Evolutionary conservation across 2,329 filamentous ascomycete species (phyloP).

Genomic region (Neonectria punicea): DNA sequence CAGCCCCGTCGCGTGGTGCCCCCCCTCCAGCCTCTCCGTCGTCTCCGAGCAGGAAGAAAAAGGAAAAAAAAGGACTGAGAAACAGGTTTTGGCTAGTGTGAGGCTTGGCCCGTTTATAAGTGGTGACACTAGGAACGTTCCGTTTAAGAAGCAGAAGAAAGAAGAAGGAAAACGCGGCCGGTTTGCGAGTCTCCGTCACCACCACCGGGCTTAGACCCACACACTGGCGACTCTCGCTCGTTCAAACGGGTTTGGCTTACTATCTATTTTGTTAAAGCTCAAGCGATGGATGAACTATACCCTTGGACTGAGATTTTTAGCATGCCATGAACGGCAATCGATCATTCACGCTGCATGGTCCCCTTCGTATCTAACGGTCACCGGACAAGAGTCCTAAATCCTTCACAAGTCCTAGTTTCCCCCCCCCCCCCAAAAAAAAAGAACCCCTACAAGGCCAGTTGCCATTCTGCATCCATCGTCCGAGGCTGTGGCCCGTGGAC

Average conservation of each 20-base stretch:
- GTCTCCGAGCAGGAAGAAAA: neutral
- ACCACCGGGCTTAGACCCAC: neutral
- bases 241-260: too few relatives aligned
- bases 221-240: neutral
- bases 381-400: neutral
- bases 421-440: neutral
- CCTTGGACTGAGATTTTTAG: too few relatives aligned
- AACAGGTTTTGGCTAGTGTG: neutral
- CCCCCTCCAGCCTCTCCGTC: neutral
- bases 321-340: neutral
- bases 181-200: neutral
- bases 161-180: neutral
- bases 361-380: neutral
- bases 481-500: constrained; percentile 1
- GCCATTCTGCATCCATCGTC: neutral
- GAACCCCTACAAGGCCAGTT: neutral
- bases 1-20: neutral
- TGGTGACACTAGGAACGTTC: neutral
- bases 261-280: too few relatives aligned
- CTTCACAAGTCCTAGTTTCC: neutral
- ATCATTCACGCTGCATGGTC: neutral
- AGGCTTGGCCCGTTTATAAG: neutral
- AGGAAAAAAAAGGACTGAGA: neutral
- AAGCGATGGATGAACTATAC: too few relatives aligned
- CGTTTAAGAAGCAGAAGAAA: too few relatives aligned